Conservation (phyloP, 345 rosid genomes). For the Lepidium sativum region DNA sequence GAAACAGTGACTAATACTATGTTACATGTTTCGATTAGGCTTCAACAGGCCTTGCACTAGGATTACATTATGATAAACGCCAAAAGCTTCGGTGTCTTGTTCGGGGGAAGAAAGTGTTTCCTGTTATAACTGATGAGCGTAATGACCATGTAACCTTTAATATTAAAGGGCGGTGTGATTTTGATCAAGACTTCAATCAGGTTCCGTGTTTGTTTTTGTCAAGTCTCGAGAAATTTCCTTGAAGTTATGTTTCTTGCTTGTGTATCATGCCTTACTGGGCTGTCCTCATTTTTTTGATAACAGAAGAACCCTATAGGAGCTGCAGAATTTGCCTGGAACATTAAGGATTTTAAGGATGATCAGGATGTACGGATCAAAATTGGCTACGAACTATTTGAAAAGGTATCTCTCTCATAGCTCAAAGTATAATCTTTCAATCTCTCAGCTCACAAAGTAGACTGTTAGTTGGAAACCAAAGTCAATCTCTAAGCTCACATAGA, state of each 20-base stretch:
- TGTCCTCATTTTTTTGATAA: not conserved
- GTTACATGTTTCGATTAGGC: constrained; percentile 29
- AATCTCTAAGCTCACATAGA: no score
- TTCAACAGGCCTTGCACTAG: constrained; percentile 55
- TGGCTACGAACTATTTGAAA: constrained; percentile 64
- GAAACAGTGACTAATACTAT: constrained; percentile 4
- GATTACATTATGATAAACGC: constrained; percentile 60
- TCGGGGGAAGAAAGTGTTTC: constrained; percentile 69
- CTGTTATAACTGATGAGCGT: not conserved
- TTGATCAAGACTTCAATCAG: constrained; percentile 69
- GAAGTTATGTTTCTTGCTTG: not conserved
- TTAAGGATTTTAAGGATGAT: constrained; percentile 60
- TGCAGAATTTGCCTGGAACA: constrained; percentile 71
- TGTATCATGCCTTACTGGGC: not conserved
- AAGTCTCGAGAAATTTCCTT: not conserved
- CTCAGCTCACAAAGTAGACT: not conserved
- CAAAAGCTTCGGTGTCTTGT: constrained; percentile 56
- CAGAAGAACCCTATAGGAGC: constrained; percentile 81
- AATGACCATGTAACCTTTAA: constrained; percentile 45
- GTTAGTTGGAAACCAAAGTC: no score
- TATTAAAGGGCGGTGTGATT: constrained; percentile 62
- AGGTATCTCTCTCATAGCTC: constrained; percentile 39
- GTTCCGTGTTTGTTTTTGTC: constrained; percentile 22
- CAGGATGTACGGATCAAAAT: constrained; percentile 78
- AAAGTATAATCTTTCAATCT: not conserved